phyloP scores from a whole-genome alignment of 257 asterid species.

The Scutellaria minor region DNA sequence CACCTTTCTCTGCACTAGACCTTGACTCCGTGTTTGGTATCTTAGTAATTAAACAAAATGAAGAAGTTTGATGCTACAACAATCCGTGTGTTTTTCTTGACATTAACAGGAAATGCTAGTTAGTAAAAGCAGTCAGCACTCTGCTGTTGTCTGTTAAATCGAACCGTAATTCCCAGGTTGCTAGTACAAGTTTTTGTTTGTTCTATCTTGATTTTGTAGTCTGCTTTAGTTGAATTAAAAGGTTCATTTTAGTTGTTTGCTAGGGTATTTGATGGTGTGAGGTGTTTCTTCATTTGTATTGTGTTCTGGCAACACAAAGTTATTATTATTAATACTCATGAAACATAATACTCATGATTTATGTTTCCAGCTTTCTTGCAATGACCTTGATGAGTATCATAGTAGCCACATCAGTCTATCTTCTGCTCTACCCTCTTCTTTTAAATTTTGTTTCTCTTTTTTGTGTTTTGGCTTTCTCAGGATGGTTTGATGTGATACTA shows the following conservation, averaged over 20 bases:
- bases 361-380: conserved; percentile 12
- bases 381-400: conserved; percentile 4
- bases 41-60: conserved; percentile 14
- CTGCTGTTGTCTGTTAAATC: conserved; percentile 25
- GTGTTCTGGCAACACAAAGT: conserved; percentile 9
- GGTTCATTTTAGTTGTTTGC: not conserved
- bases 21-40: conserved; percentile 2
- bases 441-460: conserved; percentile 19
- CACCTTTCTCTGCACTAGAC: conserved; percentile 20
- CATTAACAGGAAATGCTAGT: conserved; percentile 9
- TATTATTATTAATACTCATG: conserved; percentile 1
- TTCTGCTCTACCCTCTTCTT: not conserved
- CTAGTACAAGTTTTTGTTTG: conserved; percentile 6
- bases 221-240: not conserved
- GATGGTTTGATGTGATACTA: conserved; percentile 92
- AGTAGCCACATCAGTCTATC: conserved; percentile 8
- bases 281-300: conserved; percentile 1
- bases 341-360: not conserved
- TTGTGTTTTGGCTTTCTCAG: conserved; percentile 46
- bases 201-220: conserved; percentile 2
- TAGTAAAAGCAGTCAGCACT: conserved; percentile 26
- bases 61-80: conserved; percentile 11
- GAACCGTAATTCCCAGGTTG: not conserved
- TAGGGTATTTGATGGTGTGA: conserved; percentile 3
- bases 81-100: conserved; percentile 15